A percentile compares a stretch with the other conserved stretches of the same genome.
Conservation (phyloP, 805 yeast genomes). For the Vanderwaltozyma polyspora region DNA sequence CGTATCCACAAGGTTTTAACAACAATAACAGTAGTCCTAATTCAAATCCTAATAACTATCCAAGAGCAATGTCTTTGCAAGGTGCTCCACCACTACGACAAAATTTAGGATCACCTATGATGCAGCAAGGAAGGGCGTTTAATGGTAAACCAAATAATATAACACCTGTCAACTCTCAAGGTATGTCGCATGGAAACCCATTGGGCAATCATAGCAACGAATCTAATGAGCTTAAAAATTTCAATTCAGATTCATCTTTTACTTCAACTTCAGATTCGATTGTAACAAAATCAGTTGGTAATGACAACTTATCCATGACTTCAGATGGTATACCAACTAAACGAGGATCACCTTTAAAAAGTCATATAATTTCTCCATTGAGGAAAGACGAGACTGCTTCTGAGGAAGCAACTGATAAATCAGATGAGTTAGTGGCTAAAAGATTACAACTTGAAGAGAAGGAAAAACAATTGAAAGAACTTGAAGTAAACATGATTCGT, state of each 20-base stretch:
- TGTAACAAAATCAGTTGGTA: neutral
- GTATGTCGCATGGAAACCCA: too few species aligned
- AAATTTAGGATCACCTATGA: neutral
- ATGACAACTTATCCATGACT: too few species aligned
- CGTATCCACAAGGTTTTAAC: neutral
- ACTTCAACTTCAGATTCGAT: neutral
- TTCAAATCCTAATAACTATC: conserved; percentile 3
- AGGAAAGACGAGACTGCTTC: neutral
- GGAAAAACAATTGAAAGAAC: conserved; percentile 2
- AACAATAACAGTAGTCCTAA: neutral
- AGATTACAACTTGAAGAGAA: conserved; percentile 2
- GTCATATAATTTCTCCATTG: neutral
- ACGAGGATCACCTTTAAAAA: neutral
- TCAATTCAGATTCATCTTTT: neutral
- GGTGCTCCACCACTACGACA: conserved; percentile 7
- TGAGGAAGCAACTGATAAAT: neutral
- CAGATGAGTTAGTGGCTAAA: neutral
- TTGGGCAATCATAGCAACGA: too few species aligned
- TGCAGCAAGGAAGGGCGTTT: neutral
- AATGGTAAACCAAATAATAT: neutral
- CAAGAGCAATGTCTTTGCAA: conserved; percentile 27
- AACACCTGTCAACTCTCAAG: too few species aligned
- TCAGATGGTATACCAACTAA: neutral
- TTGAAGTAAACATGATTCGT: too few species aligned
- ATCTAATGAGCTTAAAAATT: too few species aligned